phyloP scores from a whole-genome alignment of 1,139 yeast genomes.

The Protomyces inundatus region DNA sequence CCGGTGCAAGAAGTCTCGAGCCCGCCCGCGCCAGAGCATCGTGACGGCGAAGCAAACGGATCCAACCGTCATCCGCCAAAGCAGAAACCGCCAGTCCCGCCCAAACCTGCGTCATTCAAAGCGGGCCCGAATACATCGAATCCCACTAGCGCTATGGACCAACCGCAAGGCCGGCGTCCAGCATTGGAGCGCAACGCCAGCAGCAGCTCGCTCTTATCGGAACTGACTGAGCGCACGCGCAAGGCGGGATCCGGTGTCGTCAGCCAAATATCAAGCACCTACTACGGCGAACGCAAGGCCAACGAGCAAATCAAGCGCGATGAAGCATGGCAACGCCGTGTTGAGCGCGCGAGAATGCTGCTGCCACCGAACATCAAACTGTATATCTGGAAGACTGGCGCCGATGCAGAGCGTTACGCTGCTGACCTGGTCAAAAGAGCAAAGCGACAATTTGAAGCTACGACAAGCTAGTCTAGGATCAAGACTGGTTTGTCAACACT shows the following conservation, averaged over 20 bases:
- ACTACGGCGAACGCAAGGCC: constrained; percentile 5
- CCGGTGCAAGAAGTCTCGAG: not conserved
- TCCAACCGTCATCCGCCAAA: not conserved
- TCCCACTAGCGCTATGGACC: not conserved
- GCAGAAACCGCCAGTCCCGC: constrained; percentile 7
- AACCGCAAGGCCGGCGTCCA: not conserved
- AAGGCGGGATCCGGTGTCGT: not conserved
- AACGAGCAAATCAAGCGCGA: constrained; percentile 8
- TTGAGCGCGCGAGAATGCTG: constrained; percentile 3
- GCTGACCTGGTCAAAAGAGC: constrained; percentile 4
- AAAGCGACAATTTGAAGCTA: not conserved
- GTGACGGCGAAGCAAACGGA: not conserved
- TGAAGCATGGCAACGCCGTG: constrained; percentile 18
- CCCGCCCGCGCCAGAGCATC: not conserved
- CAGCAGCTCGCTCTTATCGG: not conserved
- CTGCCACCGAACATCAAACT: constrained; percentile 12
- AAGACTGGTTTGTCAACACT: not conserved
- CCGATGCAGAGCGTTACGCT: constrained; percentile 10
- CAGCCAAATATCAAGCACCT: not conserved
- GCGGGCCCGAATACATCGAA: not conserved
- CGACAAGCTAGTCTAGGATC: too few relatives aligned
- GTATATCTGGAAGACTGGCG: constrained; percentile 18
- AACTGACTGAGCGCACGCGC: not conserved
- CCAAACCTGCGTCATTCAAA: constrained; percentile 12
- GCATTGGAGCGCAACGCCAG: not conserved